Evolutionary conservation across 2,329 filamentous ascomycete genomes (phyloP).

Genomic region (Aspergillus brunneoviolaceus): DNA sequence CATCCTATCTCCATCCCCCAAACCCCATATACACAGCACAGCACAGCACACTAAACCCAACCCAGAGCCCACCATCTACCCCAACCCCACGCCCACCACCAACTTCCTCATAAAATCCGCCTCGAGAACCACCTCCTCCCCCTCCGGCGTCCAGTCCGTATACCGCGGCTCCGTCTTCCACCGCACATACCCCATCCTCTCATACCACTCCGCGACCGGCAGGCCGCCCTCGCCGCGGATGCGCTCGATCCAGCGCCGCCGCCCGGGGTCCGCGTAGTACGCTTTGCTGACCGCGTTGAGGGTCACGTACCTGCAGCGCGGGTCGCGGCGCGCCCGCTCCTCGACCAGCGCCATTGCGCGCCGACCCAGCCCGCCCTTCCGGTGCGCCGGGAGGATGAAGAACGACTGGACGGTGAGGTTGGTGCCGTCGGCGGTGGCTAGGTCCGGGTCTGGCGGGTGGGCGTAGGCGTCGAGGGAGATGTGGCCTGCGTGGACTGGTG

Average conservation of each 20-base stretch:
- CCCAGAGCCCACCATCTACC: not conserved
- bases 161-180: conserved; percentile 29
- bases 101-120: conserved; percentile 29
- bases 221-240: conserved; percentile 12
- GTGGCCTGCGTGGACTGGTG: conserved; percentile 23
- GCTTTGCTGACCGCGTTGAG: conserved; percentile 23
- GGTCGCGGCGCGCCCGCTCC: conserved; percentile 16
- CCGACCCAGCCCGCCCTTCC: conserved; percentile 18
- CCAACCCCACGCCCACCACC: not conserved
- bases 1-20: too few relatives aligned
- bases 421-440: conserved; percentile 19
- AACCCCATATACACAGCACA: not conserved
- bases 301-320: conserved; percentile 13
- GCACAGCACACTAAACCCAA: not conserved
- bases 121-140: conserved; percentile 8
- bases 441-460: conserved; percentile 9
- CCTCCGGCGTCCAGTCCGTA: conserved; percentile 11
- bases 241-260: conserved; percentile 13
- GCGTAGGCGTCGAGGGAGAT: conserved; percentile 29
- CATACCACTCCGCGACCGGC: conserved; percentile 27
- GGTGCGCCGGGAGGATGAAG: conserved; percentile 27
- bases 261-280: conserved; percentile 17
- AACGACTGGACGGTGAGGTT: conserved; percentile 24
- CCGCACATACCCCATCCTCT: conserved; percentile 24
- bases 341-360: conserved; percentile 22